Percentiles rank a stretch among this genome's conserved stretches.
These are phyloP conservation scores for Fusarium cyanostomum DNA, from an alignment of 2,329 filamentous ascomycete species.

Conservation along the genomic window DNA sequence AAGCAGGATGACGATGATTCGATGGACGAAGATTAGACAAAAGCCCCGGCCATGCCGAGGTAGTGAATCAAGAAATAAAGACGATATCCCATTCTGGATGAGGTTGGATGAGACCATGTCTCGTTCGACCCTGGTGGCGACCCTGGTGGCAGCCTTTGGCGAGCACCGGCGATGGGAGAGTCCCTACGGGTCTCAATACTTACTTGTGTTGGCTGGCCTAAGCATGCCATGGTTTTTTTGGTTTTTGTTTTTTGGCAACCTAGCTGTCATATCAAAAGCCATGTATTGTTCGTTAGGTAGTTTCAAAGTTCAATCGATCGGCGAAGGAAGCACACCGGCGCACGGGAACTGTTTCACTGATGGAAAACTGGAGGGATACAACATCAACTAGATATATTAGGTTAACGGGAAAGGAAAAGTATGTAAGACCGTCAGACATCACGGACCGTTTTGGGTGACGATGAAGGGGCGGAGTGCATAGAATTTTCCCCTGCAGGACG, in stretches of 20 bases:
- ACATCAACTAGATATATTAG: slow-evolving; percentile 27
- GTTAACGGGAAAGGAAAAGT: slow-evolving; percentile 33
- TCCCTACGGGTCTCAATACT: too few relatives aligned
- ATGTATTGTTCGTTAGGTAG: slow-evolving; percentile 23
- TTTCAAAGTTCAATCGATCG: slow-evolving; percentile 8
- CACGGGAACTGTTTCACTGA: slow-evolving; percentile 31
- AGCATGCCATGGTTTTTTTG: too few relatives aligned
- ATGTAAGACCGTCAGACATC: slow-evolving; percentile 27
- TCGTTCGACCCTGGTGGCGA: slow-evolving; percentile 7
- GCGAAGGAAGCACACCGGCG: slow-evolving; percentile 34
- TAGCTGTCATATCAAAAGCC: slow-evolving; percentile 5
- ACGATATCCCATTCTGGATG: slow-evolving; percentile 9
- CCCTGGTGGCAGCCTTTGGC: slow-evolving; percentile 3
- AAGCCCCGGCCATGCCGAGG: slow-evolving; percentile 11
- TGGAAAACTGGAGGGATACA: slow-evolving; percentile 13
- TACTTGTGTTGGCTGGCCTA: too few relatives aligned
- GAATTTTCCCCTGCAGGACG: slow-evolving; percentile 16
- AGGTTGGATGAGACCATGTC: slow-evolving; percentile 24
- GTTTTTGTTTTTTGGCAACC: neutral
- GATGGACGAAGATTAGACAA: slow-evolving; percentile 65
- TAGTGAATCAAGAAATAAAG: slow-evolving; percentile 9
- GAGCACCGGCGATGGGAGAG: slow-evolving; percentile 17
- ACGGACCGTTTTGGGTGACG: slow-evolving; percentile 20
- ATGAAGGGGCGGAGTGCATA: slow-evolving; percentile 21
- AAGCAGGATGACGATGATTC: slow-evolving; percentile 58